Base-by-base conservation (phyloP, 257 asterid species). In the Solanum peruvianum region DNA sequence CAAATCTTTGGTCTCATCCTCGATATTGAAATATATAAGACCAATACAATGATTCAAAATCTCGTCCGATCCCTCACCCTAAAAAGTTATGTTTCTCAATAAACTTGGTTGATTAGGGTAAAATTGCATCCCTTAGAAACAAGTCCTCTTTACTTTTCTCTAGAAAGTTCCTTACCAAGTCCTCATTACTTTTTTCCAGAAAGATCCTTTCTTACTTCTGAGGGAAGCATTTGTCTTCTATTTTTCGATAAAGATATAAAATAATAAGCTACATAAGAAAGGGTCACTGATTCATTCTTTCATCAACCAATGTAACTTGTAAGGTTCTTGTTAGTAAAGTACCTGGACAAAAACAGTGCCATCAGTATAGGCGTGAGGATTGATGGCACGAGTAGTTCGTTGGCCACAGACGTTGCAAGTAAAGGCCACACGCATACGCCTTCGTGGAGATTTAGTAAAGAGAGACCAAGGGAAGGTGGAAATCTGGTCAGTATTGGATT, bases 301-400 rank as follows among this genome's bases (percentile, higher is more conserved):
- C 27, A 71, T 16, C 64, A 78, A 78, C 5, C 42, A 31, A 35
- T 39, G 35, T 78, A 78, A 78, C 35, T 42, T 41, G 35, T 45
- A 78, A 78, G 14, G 84, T 44, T 4, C 15, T 5, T 80, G 37
- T 39, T 11, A 88, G 11, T 84, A 21, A 23, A 13, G 33, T 90
- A 95, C 99, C 98, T 97, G 99, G 10, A 97, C 99, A 76, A 97
- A 97, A 29, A 97, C 99, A 18, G 99, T 97, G 91, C 99, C 99
- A 73, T 97, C 99, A 3, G 99, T 95, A 64, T 97, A 97, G 71
- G 99, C 99, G 75, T 97, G 99, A 0, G 99, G 99, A 87, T 97
- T 97, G 93, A 97, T 97, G 42, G 99, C 99, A 6, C 99, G 98
- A 1, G 98, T 96, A 18, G 99, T 96, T 86, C 99, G 93, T 88